Evolutionary conservation across 2,329 filamentous ascomycete species (phyloP).

Genomic region (Exophiala sp.): DNA sequence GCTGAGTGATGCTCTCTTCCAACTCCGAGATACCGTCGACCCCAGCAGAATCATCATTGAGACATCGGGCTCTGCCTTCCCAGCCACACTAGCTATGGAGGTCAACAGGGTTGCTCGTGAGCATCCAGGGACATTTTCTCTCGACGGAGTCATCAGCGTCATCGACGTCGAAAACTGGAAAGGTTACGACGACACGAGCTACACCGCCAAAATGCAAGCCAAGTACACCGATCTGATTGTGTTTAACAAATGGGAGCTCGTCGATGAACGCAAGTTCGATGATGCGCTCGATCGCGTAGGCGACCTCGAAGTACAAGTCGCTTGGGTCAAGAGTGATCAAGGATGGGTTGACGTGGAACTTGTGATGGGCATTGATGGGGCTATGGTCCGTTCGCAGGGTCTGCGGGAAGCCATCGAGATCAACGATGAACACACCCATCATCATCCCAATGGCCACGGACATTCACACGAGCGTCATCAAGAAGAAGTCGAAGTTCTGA

Average conservation of each 20-base stretch:
- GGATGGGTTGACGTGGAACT: constrained; percentile 76
- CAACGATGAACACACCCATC: constrained; percentile 35
- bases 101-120: constrained; percentile 75
- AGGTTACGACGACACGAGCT: constrained; percentile 86
- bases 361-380: constrained; percentile 83
- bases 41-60: constrained; percentile 92
- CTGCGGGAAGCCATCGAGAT: constrained; percentile 25
- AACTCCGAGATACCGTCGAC: constrained; percentile 59
- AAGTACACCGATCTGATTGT: constrained; percentile 86
- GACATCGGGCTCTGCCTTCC: constrained; percentile 83
- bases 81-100: constrained; percentile 85
- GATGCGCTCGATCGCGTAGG: constrained; percentile 73
- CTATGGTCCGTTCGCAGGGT: constrained; percentile 53
- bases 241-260: constrained; percentile 87
- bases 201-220: constrained; percentile 84
- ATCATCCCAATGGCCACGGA: constrained; percentile 39
- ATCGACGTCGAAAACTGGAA: constrained; percentile 94
- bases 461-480: constrained; percentile 61
- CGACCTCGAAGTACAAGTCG: constrained; percentile 74
- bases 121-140: constrained; percentile 57
- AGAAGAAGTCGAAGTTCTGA: constrained; percentile 85
- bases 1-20: constrained; percentile 72
- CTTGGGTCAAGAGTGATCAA: constrained; percentile 79
- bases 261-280: constrained; percentile 70
- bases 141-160: constrained; percentile 86